Evolutionary conservation across 108 stramenopile species (phyloP).

Genomic region (Craspedostauros australis): DNA sequence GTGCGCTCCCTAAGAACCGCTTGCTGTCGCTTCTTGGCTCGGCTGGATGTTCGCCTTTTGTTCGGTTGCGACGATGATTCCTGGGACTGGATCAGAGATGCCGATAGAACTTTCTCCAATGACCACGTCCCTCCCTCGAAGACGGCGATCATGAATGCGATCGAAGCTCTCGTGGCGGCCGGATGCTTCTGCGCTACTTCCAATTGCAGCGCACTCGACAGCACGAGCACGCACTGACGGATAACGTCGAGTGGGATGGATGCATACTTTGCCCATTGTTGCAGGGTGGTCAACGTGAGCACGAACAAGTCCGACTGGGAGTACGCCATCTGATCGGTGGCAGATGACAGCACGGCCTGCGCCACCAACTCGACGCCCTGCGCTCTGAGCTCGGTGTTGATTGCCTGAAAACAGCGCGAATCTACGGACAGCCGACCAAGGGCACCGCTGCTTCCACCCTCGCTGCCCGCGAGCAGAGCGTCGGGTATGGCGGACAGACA

Average conservation of each 20-base stretch:
- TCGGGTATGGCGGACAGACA: slow-evolving; percentile 58
- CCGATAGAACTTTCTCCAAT: slow-evolving; percentile 48
- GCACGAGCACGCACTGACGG: slow-evolving; percentile 21
- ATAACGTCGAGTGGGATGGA: slow-evolving; percentile 54
- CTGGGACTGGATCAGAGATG: slow-evolving; percentile 35
- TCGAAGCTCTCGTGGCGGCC: slow-evolving; percentile 23
- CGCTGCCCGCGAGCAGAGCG: slow-evolving; percentile 50
- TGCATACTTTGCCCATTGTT: slow-evolving; percentile 69
- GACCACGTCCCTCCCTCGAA: slow-evolving; percentile 68
- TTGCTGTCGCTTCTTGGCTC: slow-evolving; percentile 62
- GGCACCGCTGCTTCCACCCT: slow-evolving; percentile 47
- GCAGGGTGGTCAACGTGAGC: slow-evolving; percentile 16
- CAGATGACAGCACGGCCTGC: slow-evolving; percentile 17
- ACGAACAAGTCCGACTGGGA: slow-evolving; percentile 12
- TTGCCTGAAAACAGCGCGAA: slow-evolving; percentile 58
- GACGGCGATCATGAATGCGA: slow-evolving; percentile 56
- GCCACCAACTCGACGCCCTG: slow-evolving; percentile 49
- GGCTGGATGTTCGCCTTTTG: slow-evolving; percentile 55
- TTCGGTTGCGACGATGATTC: slow-evolving; percentile 27
- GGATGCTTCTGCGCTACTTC: neutral
- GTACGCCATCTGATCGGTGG: neutral
- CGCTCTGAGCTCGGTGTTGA: slow-evolving; percentile 49
- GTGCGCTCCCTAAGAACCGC: slow-evolving; percentile 37
- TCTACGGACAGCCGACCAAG: slow-evolving; percentile 59
- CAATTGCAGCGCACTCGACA: neutral